A percentile compares a stretch with the other conserved stretches of the same genome.
Conservation (phyloP, 768 basidiomycete species). For the Serpula lacrymans region DNA sequence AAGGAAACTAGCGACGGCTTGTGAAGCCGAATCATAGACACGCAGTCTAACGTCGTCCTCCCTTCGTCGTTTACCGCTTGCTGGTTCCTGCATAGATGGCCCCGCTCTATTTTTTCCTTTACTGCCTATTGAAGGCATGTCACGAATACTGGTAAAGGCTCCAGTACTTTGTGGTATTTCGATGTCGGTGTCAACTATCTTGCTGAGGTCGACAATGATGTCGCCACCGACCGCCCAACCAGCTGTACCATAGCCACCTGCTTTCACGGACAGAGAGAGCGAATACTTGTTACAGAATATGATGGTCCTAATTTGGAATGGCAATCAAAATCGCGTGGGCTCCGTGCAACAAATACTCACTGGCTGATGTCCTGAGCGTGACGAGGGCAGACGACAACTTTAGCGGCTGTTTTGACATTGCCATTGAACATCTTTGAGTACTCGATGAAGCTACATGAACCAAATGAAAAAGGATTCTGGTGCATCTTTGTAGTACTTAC, state of each 20-base stretch:
- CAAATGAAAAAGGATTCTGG: constrained; percentile 4
- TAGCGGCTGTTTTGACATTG: constrained; percentile 56
- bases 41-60: constrained; percentile 53
- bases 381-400: constrained; percentile 67
- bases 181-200: constrained; percentile 64
- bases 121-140: constrained; percentile 47
- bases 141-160: constrained; percentile 57
- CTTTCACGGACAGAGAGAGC: constrained; percentile 77
- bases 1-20: constrained; percentile 49
- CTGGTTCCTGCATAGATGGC: constrained; percentile 3
- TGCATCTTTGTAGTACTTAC: constrained; percentile 32
- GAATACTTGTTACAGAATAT: constrained; percentile 69
- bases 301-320: constrained; percentile 46
- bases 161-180: constrained; percentile 53
- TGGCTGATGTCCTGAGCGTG: constrained; percentile 81
- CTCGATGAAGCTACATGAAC: constrained; percentile 21
- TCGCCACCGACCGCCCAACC: constrained; percentile 89
- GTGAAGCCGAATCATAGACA: constrained; percentile 54
- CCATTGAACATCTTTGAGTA: constrained; percentile 68
- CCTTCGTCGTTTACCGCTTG: constrained; percentile 49
- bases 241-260: constrained; percentile 88
- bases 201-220: constrained; percentile 76
- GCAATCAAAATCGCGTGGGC: not conserved
- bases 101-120: constrained; percentile 50
- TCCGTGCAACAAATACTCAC: constrained; percentile 38